Evolutionary conservation across 202 grass and related monocot species (phyloP).

Genomic region (Brachypodium distachyon): DNA sequence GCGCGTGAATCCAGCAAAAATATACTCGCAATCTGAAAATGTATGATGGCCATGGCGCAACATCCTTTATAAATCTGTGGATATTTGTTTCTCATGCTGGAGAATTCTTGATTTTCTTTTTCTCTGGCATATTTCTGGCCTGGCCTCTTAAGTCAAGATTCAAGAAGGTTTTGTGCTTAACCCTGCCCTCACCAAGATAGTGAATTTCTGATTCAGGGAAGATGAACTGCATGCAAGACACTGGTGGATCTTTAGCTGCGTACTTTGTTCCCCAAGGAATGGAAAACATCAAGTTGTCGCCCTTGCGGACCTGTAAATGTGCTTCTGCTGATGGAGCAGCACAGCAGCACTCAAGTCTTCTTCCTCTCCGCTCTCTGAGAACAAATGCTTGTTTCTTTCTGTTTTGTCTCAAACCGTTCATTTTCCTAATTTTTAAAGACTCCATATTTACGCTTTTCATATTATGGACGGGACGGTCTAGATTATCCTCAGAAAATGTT

Average conservation of each 20-base stretch:
- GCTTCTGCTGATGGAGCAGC: background rate
- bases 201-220: slow-evolving; percentile 7
- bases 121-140: slow-evolving; percentile 17
- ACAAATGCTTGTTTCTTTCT: no score
- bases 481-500: no score
- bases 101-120: background rate
- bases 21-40: no score
- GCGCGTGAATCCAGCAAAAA: no score
- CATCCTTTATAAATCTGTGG: no score
- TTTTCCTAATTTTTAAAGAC: no score
- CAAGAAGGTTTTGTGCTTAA: slow-evolving; percentile 31
- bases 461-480: no score
- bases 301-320: background rate
- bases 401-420: no score
- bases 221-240: background rate
- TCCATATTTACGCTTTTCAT: no score
- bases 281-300: background rate
- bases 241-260: background rate
- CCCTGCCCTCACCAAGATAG: slow-evolving; percentile 14
- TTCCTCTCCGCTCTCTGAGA: no score
- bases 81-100: background rate
- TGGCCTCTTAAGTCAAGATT: slow-evolving; percentile 40
- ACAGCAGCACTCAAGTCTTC: no score
- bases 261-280: background rate
- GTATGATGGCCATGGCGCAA: no score